Evolutionary conservation across 441 rosid genomes (phyloP), one percentile per base, ranked within the genome.

Genomic region (Pelargonium citronellum): DNA sequence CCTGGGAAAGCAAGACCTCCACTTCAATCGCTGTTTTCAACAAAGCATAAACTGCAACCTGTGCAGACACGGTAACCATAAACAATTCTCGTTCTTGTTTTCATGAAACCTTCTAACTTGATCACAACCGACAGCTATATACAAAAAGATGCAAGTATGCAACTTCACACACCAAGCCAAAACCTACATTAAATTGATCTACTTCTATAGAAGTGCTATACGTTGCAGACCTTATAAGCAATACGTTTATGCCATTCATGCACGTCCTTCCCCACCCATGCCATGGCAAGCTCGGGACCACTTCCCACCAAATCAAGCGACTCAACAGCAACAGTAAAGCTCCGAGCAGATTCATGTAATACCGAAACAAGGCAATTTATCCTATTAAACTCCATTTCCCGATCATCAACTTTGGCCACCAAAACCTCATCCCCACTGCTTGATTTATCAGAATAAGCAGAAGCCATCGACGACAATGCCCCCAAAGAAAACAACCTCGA

Each of bases 251-350:
- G 90, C 91, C 91, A 89, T 73, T 69, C 78, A 74, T 84, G 86
- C 67, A 87, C 84, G 75, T 89, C 90, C 74, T 83, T 85, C 76
- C 94, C 94, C 11, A 84, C 81, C 91, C 91, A 89, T 27, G 89
- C 91, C 87, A 80, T 83, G 47, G 86, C 83, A 77, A 89, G 84
- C 80, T 77, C 80, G 11, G 84, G 67, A 66, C 78, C 58, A 41
- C 79, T 85, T 75, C 85, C 86, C 41, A 73, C 67, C 75, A 83
- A 69, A 64, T 69, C 81, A 70, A 87, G 91, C 30, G 85, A 83
- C 78, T 81, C 79, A 66, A 79, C 83, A 0, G 84, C 79, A 65
- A 57, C 49, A 24, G 88, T 87, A 74, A 89, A 87, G 80, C 89
- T 87, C 49, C 74, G 51, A 17, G 94, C 87, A 24, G 91, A 75